Percentiles rank a stretch among this genome's conserved stretches.
Evolutionary conservation across 371 early-diverging fungal genomes (phyloP).

Genomic region (Lichtheimia ramosa): DNA sequence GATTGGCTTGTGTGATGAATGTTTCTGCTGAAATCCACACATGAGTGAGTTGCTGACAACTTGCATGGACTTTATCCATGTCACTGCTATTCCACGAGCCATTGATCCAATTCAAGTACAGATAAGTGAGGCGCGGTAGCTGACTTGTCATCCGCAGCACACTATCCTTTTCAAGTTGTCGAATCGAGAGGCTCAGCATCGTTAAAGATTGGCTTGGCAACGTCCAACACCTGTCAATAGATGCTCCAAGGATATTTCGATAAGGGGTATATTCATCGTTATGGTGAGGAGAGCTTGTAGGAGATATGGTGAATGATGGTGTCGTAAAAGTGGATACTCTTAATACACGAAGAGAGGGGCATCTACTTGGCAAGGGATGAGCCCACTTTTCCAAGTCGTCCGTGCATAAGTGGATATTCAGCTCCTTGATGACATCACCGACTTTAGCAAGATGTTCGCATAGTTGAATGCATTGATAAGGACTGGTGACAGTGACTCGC

Average conservation of each 20-base stretch:
- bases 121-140: background rate
- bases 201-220: background rate
- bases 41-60: conserved; percentile 1
- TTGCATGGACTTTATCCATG: conserved; percentile 5
- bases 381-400: conserved; percentile 6
- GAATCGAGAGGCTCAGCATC: background rate
- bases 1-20: conserved; percentile 1
- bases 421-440: conserved; percentile 1
- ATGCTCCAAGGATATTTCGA: background rate
- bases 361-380: background rate
- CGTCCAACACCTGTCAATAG: background rate
- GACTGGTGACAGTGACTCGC: background rate
- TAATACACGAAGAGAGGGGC: conserved; percentile 1
- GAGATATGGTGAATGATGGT: background rate
- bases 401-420: conserved; percentile 1
- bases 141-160: background rate
- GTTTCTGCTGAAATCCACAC: conserved; percentile 8
- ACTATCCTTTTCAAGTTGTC: conserved; percentile 1
- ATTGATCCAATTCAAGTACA: conserved; percentile 10
- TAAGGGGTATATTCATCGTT: background rate
- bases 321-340: background rate
- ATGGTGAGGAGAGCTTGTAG: background rate
- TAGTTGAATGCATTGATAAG: background rate
- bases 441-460: background rate
- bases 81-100: conserved; percentile 1